Conservation (phyloP, 2,329 filamentous ascomycete species). For the Colletotrichum magnum region DNA sequence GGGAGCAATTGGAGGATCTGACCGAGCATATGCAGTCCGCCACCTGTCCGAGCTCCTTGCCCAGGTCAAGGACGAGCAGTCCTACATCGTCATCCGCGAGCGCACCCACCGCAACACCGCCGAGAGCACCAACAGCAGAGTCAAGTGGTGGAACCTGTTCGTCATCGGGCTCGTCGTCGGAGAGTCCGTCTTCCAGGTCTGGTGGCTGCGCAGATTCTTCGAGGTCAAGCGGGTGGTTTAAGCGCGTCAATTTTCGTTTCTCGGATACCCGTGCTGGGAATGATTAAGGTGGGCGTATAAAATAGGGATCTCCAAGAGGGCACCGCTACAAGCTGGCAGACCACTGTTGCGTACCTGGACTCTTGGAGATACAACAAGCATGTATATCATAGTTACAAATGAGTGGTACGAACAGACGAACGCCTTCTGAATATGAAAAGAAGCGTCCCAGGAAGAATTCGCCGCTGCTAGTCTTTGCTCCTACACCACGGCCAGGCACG, state of each 20-base stretch:
- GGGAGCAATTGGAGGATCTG: slow-evolving; percentile 2
- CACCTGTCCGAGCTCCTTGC: slow-evolving; percentile 86
- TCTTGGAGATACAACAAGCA: slow-evolving; percentile 5
- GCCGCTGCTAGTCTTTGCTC: too few relatives aligned
- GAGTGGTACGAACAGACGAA: slow-evolving; percentile 23
- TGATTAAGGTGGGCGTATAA: slow-evolving; percentile 22
- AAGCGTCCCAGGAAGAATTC: background rate
- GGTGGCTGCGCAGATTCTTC: slow-evolving; percentile 99
- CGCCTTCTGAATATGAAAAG: slow-evolving; percentile 9
- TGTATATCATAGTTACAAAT: slow-evolving; percentile 36
- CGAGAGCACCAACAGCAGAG: slow-evolving; percentile 95
- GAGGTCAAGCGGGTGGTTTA: slow-evolving; percentile 82
- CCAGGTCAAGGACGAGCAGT: slow-evolving; percentile 97
- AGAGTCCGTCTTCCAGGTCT: slow-evolving; percentile 97
- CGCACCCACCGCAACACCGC: slow-evolving; percentile 98
- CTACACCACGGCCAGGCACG: too few relatives aligned
- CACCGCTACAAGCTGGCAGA: background rate
- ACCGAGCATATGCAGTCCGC: slow-evolving; percentile 71
- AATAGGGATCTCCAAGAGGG: background rate
- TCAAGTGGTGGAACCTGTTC: slow-evolving; percentile 99
- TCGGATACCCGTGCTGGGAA: slow-evolving; percentile 29
- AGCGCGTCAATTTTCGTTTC: slow-evolving; percentile 39
- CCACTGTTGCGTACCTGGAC: background rate
- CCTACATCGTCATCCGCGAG: slow-evolving; percentile 95
- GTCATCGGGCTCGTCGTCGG: slow-evolving; percentile 90